Evolutionary conservation across 768 basidiomycete species (phyloP), one percentile per base, ranked within the genome.

Genomic region (Agrocybe pediades): DNA sequence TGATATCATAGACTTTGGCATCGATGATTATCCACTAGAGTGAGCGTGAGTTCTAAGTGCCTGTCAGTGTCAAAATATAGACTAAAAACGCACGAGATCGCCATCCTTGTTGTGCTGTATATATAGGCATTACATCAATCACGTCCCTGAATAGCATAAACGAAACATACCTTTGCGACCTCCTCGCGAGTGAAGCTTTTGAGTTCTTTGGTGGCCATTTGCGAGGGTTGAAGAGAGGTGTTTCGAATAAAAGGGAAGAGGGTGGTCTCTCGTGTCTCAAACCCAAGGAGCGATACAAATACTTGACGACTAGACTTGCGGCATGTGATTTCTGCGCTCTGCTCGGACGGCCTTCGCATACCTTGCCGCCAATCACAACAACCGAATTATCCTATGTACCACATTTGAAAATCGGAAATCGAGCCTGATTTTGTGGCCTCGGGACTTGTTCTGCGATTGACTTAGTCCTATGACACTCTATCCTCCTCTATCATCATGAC

Each of bases 11-110:
- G 27, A 94, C 92, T 68, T 90, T 90, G 51, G 84, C 81, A 64
- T 95, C 93, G 23, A 95, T 82, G 50, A 92, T 82, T 27, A 95
- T 78, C 92, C 93, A 95, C 88, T 89, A 52, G 15, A 40, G 7
- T n/a, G 16, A n/a, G n/a, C n/a, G n/a, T n/a, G 44, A 13, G 17
- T 6, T 11, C 5, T 27, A 19, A 27, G 26, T 41, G 8, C 9
- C 30, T 19, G 24, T n/a, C 15, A 16, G 21, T 23, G 26, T 6
- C 7, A 21, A n/a, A 11, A 41, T 8, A 21, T 16, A 8, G 16
- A 40, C 20, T 25, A 24, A 44, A 49, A 40, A 49, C 64, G 29
- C 46, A 82, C 82, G 43, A 90, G 74, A 72, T 92, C 89, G 51
- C 84, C 86, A 36, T 79, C 71, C 61, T 77, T 86, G 71, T 91